Evolutionary conservation across 2,329 filamentous ascomycete species (phyloP).

Genomic region (Xenosphaeropsis pyriputrescens): DNA sequence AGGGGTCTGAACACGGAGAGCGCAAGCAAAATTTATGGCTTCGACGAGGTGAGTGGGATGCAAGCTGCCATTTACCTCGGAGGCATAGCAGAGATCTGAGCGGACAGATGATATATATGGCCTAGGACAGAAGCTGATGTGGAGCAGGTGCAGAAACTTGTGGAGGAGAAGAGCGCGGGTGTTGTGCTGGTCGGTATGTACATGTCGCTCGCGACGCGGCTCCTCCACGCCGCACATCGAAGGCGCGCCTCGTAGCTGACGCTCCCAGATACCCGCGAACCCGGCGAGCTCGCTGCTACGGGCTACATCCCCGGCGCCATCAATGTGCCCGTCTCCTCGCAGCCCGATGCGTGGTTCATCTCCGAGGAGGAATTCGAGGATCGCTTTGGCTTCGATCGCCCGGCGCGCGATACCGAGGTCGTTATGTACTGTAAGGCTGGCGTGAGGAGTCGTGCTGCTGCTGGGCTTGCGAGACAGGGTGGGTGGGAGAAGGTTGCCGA

Average conservation of each 20-base stretch:
- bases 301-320: slow-evolving; percentile 68
- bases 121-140: background rate
- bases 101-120: too few relatives aligned
- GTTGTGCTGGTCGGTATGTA: background rate
- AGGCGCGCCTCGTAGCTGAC: background rate
- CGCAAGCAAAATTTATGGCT: background rate
- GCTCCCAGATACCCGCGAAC: slow-evolving; percentile 54
- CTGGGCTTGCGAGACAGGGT: slow-evolving; percentile 58
- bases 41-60: background rate
- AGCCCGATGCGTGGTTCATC: slow-evolving; percentile 70
- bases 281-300: slow-evolving; percentile 43
- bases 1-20: background rate
- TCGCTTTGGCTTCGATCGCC: slow-evolving; percentile 64
- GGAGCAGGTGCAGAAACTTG: background rate
- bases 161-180: background rate
- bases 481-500: slow-evolving; percentile 62
- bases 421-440: slow-evolving; percentile 93
- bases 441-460: slow-evolving; percentile 66
- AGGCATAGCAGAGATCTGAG: too few relatives aligned
- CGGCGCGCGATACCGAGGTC: slow-evolving; percentile 37
- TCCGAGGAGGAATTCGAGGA: slow-evolving; percentile 67
- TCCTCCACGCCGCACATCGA: background rate
- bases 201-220: background rate
- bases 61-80: background rate
- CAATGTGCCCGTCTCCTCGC: slow-evolving; percentile 67